Conservation (phyloP, 768 basidiomycete genomes). For the Russula compacta region DNA sequence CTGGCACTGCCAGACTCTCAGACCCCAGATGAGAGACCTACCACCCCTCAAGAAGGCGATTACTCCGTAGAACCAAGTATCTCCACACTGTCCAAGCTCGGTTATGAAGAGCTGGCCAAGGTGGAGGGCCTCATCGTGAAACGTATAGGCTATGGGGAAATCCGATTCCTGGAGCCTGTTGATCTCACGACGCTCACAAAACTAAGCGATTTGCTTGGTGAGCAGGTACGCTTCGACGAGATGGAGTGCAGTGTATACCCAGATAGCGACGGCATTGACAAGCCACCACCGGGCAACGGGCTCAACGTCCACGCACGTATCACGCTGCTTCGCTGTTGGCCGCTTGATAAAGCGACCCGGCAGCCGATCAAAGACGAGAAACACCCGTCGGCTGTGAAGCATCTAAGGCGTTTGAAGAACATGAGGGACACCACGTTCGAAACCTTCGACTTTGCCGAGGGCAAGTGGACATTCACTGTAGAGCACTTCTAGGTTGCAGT, state of each 20-base stretch:
- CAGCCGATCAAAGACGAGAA: constrained; percentile 79
- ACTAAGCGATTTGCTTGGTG: constrained; percentile 76
- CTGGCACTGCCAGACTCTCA: constrained; percentile 15
- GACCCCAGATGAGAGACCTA: neutral
- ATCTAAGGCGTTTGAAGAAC: constrained; percentile 70
- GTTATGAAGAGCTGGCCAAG: constrained; percentile 63
- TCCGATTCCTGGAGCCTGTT: constrained; percentile 67
- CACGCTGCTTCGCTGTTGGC: constrained; percentile 73
- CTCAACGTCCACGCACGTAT: constrained; percentile 83
- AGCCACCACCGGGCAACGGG: constrained; percentile 75
- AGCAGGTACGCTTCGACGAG: constrained; percentile 79
- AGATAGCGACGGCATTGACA: constrained; percentile 76
- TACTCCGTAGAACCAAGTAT: constrained; percentile 87
- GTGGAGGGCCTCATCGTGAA: constrained; percentile 79
- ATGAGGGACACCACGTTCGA: constrained; percentile 86
- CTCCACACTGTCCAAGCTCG: constrained; percentile 55
- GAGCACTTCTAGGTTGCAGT: constrained; percentile 64
- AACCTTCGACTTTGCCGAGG: constrained; percentile 66
- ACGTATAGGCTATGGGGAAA: constrained; percentile 85
- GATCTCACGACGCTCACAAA: constrained; percentile 81
- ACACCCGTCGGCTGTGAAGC: constrained; percentile 58
- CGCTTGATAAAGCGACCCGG: constrained; percentile 83
- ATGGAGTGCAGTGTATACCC: constrained; percentile 93
- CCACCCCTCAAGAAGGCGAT: constrained; percentile 57
- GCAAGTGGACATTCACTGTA: constrained; percentile 90